A percentile compares a stretch with the other conserved stretches of the same genome.
Evolutionary conservation across 2,329 filamentous ascomycete genomes (phyloP).

Genomic region (Onygenales sp.): DNA sequence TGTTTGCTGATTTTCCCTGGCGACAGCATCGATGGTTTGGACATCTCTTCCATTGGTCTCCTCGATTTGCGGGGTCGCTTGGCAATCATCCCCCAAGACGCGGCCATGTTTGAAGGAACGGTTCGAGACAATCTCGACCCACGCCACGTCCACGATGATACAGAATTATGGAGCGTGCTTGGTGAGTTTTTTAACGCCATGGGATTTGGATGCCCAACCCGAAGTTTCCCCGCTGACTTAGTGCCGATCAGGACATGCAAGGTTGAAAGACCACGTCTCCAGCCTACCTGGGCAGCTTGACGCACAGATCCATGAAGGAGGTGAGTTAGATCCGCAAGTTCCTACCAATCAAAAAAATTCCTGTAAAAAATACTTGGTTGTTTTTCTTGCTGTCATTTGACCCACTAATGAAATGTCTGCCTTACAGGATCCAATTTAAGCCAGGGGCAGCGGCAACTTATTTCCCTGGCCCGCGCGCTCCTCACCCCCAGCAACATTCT

Average conservation of each 20-base stretch:
- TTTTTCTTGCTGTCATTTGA: neutral
- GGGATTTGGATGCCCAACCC: neutral
- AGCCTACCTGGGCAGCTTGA: constrained; percentile 85
- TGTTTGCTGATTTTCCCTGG: constrained; percentile 11
- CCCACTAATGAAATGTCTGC: neutral
- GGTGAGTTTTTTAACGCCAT: constrained; percentile 47
- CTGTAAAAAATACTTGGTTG: too few species aligned
- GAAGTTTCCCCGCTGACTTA: constrained; percentile 24
- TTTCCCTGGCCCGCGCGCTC: constrained; percentile 86
- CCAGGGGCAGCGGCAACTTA: constrained; percentile 85
- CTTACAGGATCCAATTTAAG: constrained; percentile 78
- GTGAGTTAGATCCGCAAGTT: constrained; percentile 43
- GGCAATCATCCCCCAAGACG: constrained; percentile 96
- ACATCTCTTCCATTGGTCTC: constrained; percentile 83
- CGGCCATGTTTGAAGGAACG: constrained; percentile 86
- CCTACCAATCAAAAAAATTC: neutral
- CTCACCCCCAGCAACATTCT: constrained; percentile 94
- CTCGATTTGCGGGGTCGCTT: constrained; percentile 79
- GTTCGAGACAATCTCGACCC: constrained; percentile 94
- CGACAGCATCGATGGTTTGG: constrained; percentile 68
- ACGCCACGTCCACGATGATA: constrained; percentile 89
- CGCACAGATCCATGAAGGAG: constrained; percentile 85
- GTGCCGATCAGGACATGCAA: constrained; percentile 63
- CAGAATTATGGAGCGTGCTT: constrained; percentile 90
- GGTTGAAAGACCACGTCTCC: constrained; percentile 80